Conservation (phyloP, 2,329 filamentous ascomycete species). For the Botrytis tulipae region DNA sequence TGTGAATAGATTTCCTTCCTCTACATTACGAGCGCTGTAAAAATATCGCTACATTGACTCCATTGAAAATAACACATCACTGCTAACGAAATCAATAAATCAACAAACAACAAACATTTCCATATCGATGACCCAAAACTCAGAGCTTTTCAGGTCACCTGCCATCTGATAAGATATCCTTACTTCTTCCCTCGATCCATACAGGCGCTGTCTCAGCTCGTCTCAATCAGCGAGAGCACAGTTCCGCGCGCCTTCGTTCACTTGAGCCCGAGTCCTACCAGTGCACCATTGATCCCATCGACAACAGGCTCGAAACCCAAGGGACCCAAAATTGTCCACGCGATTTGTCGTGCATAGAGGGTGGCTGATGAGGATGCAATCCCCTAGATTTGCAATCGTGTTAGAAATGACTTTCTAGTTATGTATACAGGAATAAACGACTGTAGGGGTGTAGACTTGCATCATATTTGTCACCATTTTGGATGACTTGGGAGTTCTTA, state of each 20-base stretch:
- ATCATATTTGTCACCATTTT: background rate
- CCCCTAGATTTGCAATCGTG: background rate
- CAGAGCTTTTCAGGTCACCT: background rate
- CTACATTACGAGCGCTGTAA: background rate
- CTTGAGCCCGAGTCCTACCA: background rate
- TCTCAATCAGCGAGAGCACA: background rate
- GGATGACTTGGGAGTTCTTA: background rate
- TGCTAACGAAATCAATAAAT: background rate
- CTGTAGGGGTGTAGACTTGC: background rate
- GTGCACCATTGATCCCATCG: background rate
- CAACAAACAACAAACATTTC: background rate
- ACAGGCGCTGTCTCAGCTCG: too few relatives aligned
- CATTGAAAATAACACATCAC: background rate
- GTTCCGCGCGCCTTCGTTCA: background rate
- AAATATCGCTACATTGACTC: background rate
- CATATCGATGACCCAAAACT: background rate
- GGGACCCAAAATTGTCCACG: background rate
- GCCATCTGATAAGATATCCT: background rate
- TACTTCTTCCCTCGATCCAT: background rate
- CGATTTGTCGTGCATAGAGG: background rate
- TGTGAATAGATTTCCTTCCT: background rate
- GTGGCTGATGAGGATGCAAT: background rate
- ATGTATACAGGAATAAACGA: background rate
- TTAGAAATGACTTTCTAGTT: background rate
- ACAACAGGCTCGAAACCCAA: background rate